Evolutionary conservation across 164 flowering plant genomes (phyloP), one percentile per base, ranked within the genome.

Genomic region (Aristolochia fimbriata): DNA sequence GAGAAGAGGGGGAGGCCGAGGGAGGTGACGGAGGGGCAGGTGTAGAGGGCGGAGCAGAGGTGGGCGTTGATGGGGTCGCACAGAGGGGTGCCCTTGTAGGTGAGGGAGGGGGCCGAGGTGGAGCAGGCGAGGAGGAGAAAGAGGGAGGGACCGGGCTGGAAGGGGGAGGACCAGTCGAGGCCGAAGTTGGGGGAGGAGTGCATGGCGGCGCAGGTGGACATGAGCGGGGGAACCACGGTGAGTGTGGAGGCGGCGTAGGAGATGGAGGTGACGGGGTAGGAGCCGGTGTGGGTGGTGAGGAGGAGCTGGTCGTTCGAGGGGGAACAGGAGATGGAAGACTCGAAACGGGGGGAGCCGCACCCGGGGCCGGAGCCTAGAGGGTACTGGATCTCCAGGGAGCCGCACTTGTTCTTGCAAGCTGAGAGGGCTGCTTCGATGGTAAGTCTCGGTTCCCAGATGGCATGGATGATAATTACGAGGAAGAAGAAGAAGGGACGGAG

Each of bases 311-410:
- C 62, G 61, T 53, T 58, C 43, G n/a, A 51, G 17, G 69, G 55
- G 6, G 65, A 5, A 70, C 85, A 81, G 60, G 77, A 30, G 8
- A 81, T 59, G 60, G 72, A 74, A 24, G 78, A 76, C 57, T 66
- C 55, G 74, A 81, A 81, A 57, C 77, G 77, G 1, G 81, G 83
- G 8, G 80, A 77, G 62, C 85, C 85, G 17, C 85, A 81, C 52
- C 85, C 85, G 33, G 37, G 51, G 49, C 76, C 81, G 12, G 73
- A 57, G 65, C 83, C 85, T 13, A 81, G 68, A 1, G 85, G 83
- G 68, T 77, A 81, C 25, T 74, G 70, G 17, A 81, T 37, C 8
- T 58, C 30, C 13, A 77, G 65, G 24, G 77, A 68, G 24, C 85
- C 85, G 51, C 85, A 81, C 43, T 56, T 65, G 70, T 57, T 58